Evolutionary conservation across 441 rosid species (phyloP).

Genomic region (Populus hybrid): DNA sequence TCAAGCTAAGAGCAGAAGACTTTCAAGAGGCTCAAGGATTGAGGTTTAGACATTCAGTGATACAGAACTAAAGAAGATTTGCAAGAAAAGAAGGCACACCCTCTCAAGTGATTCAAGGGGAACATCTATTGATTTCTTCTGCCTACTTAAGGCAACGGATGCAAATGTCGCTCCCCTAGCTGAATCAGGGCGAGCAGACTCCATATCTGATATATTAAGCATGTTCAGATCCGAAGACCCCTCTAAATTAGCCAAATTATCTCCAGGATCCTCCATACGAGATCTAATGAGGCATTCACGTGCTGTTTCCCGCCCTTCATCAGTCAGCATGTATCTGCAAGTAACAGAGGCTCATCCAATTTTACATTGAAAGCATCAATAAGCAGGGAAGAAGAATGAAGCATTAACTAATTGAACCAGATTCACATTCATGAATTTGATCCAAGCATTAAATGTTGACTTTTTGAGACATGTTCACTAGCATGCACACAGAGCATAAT

Average conservation of each 20-base stretch:
- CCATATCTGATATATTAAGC: slow-evolving; percentile 24
- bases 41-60: neutral
- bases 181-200: slow-evolving; percentile 26
- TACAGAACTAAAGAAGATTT: neutral
- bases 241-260: slow-evolving; percentile 33
- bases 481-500: neutral
- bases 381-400: neutral
- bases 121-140: slow-evolving; percentile 42
- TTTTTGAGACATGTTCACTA: slow-evolving; percentile 3
- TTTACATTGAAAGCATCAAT: slow-evolving; percentile 1
- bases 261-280: slow-evolving; percentile 47
- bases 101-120: slow-evolving; percentile 67
- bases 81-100: slow-evolving; percentile 32
- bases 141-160: slow-evolving; percentile 25
- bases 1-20: slow-evolving; percentile 1
- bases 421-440: neutral
- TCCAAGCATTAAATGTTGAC: neutral
- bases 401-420: neutral
- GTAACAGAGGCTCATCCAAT: slow-evolving; percentile 4
- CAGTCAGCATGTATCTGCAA: slow-evolving; percentile 84
- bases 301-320: slow-evolving; percentile 74
- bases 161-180: slow-evolving; percentile 25
- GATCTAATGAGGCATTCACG: slow-evolving; percentile 69
- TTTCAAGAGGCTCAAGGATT: neutral
- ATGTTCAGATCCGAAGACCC: slow-evolving; percentile 30